phyloP scores from a whole-genome alignment of 2,329 filamentous ascomycete species.

The Mycosphaerella sp. region DNA sequence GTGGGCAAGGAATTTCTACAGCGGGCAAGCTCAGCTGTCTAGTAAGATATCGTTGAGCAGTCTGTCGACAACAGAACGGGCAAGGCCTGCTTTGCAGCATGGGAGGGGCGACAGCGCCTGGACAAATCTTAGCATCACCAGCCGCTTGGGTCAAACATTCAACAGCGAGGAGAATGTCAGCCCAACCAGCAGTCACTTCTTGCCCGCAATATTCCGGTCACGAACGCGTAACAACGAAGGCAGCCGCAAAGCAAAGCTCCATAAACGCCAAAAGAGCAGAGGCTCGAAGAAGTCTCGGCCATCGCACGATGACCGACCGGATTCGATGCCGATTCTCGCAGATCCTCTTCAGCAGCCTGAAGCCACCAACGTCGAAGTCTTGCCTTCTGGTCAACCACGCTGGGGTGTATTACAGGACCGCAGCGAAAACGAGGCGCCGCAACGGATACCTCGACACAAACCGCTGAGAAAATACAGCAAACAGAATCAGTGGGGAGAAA shows the following conservation, averaged over 20 bases:
- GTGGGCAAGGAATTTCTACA: constrained; percentile 36
- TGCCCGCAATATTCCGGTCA: constrained; percentile 34
- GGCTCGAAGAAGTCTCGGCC: constrained; percentile 11
- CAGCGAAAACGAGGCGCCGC: constrained; percentile 1
- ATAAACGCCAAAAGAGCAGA: constrained; percentile 16
- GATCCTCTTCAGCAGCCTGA: constrained; percentile 15
- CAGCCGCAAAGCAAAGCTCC: constrained; percentile 20
- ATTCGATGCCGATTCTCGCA: constrained; percentile 27
- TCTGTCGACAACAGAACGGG: constrained; percentile 15
- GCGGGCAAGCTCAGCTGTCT: constrained; percentile 24
- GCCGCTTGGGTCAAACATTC: constrained; percentile 30
- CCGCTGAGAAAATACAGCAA: constrained; percentile 30
- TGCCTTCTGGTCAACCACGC: constrained; percentile 30
- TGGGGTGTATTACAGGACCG: constrained; percentile 30
- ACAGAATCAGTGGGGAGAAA: constrained; percentile 30
- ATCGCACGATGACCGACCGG: constrained; percentile 17
- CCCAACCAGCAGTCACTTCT: constrained; percentile 32
- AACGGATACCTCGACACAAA: constrained; percentile 12
- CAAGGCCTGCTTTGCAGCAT: constrained; percentile 17
- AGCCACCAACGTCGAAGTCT: constrained; percentile 13
- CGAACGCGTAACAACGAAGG: constrained; percentile 25
- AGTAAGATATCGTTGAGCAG: constrained; percentile 29
- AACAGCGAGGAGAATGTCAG: constrained; percentile 24
- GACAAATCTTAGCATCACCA: constrained; percentile 32
- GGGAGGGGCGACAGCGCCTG: constrained; percentile 25